These are phyloP conservation scores for Blastobotrys robertii DNA, from an alignment of 805 yeast genomes.

Conservation along the genomic window DNA sequence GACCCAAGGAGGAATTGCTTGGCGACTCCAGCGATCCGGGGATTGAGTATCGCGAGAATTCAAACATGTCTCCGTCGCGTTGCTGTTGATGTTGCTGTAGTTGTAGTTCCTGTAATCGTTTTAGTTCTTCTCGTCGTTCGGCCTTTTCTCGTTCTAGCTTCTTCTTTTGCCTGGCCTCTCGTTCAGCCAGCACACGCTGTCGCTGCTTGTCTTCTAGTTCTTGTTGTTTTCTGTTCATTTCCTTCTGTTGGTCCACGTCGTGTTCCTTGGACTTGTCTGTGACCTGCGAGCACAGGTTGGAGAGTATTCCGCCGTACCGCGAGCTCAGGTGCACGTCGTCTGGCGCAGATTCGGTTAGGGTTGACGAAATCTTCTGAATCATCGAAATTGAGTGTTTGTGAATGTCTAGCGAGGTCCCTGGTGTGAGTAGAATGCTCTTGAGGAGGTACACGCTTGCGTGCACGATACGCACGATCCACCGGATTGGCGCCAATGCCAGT, in stretches of 20 bases:
- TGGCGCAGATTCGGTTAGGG: constrained; percentile 73
- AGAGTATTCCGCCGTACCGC: constrained; percentile 43
- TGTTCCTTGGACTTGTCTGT: neutral
- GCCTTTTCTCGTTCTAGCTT: neutral
- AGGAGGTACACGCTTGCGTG: constrained; percentile 86
- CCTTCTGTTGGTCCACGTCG: neutral
- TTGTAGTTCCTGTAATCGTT: neutral
- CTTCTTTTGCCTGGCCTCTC: neutral
- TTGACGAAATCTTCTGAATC: constrained; percentile 63
- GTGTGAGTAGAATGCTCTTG: constrained; percentile 48
- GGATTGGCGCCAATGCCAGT: constrained; percentile 75
- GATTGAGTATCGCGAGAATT: constrained; percentile 3
- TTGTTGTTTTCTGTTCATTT: neutral
- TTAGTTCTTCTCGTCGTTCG: neutral
- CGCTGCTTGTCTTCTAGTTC: neutral
- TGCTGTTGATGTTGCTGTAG: neutral
- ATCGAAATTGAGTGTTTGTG: constrained; percentile 42
- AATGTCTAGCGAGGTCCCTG: constrained; percentile 15
- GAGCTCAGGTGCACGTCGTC: constrained; percentile 82
- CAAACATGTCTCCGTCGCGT: constrained; percentile 1
- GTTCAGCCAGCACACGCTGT: neutral
- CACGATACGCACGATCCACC: constrained; percentile 82
- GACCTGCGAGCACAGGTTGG: constrained; percentile 41
- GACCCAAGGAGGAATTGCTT: neutral
- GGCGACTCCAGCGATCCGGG: neutral